A percentile compares a stretch with the other conserved stretches of the same genome.
Evolutionary conservation across 805 yeast species (phyloP).

Genomic region (Metschnikowia picachoensis): DNA sequence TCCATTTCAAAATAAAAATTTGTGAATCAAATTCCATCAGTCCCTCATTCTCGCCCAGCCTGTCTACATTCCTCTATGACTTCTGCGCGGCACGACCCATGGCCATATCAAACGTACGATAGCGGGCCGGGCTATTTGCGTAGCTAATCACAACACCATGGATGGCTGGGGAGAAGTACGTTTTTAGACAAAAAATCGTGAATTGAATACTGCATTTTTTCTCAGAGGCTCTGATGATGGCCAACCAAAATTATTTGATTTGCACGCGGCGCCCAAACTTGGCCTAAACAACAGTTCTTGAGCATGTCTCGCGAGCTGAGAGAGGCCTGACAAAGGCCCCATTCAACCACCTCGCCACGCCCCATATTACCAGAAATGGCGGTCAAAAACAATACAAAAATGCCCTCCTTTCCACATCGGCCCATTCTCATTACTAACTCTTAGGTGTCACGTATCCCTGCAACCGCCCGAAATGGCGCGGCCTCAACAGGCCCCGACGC

Average conservation of each 20-base stretch:
- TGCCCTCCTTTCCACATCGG: not conserved
- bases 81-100: conserved; percentile 7
- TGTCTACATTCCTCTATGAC: not conserved
- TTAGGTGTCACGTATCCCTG: conserved; percentile 31
- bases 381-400: too few relatives aligned
- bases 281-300: too few relatives aligned
- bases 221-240: too few relatives aligned
- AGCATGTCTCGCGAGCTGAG: too few relatives aligned
- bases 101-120: not conserved
- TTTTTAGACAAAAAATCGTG: conserved; percentile 1
- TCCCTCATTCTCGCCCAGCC: not conserved
- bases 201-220: too few relatives aligned
- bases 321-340: too few relatives aligned
- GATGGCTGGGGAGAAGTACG: conserved; percentile 52
- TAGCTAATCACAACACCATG: conserved; percentile 25
- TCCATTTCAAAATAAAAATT: too few relatives aligned
- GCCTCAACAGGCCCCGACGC: conserved; percentile 8
- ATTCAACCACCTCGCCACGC: too few relatives aligned
- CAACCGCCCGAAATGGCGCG: conserved; percentile 13
- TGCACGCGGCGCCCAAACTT: too few relatives aligned
- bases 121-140: not conserved
- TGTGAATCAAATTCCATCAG: not conserved
- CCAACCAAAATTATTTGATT: too few relatives aligned
- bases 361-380: too few relatives aligned
- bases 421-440: conserved; percentile 12